A percentile compares a stretch with the other conserved stretches of the same genome.
These are phyloP conservation scores for Phoenix roebelenii DNA, from an alignment of 176 grass and related monocot species.

Conservation along the genomic window DNA sequence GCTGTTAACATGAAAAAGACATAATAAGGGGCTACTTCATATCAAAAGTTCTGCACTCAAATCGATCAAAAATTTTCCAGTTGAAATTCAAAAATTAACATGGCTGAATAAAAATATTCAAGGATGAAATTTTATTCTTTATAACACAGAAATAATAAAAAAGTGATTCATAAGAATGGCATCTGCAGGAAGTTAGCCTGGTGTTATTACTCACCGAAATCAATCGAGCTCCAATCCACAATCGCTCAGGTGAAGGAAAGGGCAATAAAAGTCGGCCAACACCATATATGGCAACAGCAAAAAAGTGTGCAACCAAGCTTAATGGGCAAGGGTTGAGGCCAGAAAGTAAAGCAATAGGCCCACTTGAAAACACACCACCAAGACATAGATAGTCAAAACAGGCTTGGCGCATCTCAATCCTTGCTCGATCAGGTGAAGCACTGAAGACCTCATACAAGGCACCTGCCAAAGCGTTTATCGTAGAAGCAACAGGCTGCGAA, in stretches of 20 bases:
- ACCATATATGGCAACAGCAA: slow-evolving; percentile 91
- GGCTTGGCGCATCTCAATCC: slow-evolving; percentile 87
- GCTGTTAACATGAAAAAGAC: no score
- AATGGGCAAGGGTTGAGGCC: slow-evolving; percentile 86
- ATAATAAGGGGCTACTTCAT: no score
- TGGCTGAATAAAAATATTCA: no score
- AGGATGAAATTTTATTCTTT: no score
- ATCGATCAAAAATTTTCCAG: no score
- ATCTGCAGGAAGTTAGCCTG: background rate
- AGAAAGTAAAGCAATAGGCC: slow-evolving; percentile 80
- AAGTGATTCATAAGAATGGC: background rate
- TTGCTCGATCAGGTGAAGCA: slow-evolving; percentile 74
- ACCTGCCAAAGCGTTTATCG: slow-evolving; percentile 92
- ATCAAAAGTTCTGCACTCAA: no score
- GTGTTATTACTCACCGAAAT: slow-evolving; percentile 56
- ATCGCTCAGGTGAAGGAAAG: slow-evolving; percentile 57
- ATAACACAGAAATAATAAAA: background rate
- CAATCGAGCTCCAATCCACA: slow-evolving; percentile 74
- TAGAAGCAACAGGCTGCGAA: slow-evolving; percentile 88
- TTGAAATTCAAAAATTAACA: no score
- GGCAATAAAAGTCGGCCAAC: slow-evolving; percentile 83
- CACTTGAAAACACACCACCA: slow-evolving; percentile 77
- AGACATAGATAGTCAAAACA: slow-evolving; percentile 97
- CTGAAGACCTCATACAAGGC: slow-evolving; percentile 95
- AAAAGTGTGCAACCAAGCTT: slow-evolving; percentile 90